Base-by-base conservation (phyloP, 1,284 basidiomycete genomes). In the Ganoderma meredithae region DNA sequence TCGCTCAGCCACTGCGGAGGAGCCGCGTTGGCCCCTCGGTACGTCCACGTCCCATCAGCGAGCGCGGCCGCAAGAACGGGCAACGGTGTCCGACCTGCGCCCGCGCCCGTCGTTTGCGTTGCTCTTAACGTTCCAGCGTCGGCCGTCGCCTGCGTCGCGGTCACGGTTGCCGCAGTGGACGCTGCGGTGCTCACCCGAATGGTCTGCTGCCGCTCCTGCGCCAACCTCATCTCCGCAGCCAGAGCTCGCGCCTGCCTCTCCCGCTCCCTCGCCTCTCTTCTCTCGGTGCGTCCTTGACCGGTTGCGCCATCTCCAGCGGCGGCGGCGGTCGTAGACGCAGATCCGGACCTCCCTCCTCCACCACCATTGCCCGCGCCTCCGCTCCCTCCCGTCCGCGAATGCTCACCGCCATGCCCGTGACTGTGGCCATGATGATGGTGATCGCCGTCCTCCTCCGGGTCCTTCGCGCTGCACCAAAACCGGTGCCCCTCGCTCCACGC, bases 401-500 rank as follows among this genome's bases (percentile, higher is more conserved):
- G 44, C 52, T 53, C 65, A 13, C 62, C 64, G 41, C 27, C 49
- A 17, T 62, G 61, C 19, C 71, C 74, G 15, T 65, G 65, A 17
- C 33, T 41, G 40, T 75, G 72, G 1, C 58, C 39, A 44, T 66
- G 69, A 49, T 75, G 75, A 31, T 76, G 74, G 53, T 79, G 71
- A 9, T 84, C 82, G 0, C 77, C 79, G 5, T 86, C 86, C 6
- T 92, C 91, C 36, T 93, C 92, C 3, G 85, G 88, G 53, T 94
- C 92, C 74, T 89, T 91, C 15, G 87, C 90, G 71, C 88, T 90
- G 75, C 92, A 94, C 92, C 92, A 94, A 76, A 94, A 99, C 63
- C 97, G 87, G 80, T 99, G 97, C 0, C 98, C 97, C 76, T 97
- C 96, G 72, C 93, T 94, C 98, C 97, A 99, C 1, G 96, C 97